Base-by-base conservation (phyloP, 192 early-diverging fungal species). In the Coemansia umbellata region DNA sequence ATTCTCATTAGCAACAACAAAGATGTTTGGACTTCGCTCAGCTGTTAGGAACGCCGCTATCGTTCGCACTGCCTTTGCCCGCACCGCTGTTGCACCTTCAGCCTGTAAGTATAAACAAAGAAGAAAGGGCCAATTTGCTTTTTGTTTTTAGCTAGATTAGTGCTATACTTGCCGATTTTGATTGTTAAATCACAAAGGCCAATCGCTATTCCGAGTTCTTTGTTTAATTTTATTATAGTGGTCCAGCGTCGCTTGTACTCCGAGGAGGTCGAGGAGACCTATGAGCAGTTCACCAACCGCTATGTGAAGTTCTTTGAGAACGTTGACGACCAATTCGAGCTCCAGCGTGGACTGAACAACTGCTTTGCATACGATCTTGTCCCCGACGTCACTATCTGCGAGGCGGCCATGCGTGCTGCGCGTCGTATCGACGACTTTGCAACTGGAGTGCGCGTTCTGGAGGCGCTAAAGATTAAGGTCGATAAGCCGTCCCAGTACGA, bases 311-410 rank as follows among this genome's bases (percentile, higher is more conserved):
- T 90, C 63, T 91, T 91, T 71, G 86, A 90, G 50, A 82, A 83
- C 51, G 87, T 87, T 47, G 89, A 91, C 45, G 94, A 99, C 80
- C 84, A 90, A 61, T 97, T 95, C 78, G 96, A 99, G 82, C 84
- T 99, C 35, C 92, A 97, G 82, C 85, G 93, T 60, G 93, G 94
- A 24, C 81, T 99, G 68, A 97, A 97, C 84, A 94, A 99, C 77
- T 88, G 91, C 74, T 97, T 97, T 69, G 86, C 91, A 33, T 90
- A 93, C 66, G 92, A 98, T 81, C 84, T 95, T 69, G 91, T 94
- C 19, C 96, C 96, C 28, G 78, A 88, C n/a, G 76, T 90, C 53
- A 84, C 86, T 36, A 90, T 97, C 30, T 83, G 94, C 68, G 85
- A 87, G 58, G 86, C 93, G 31, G 92, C 93, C 21, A 78, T 97